Evolutionary conservation across 345 rosid genomes (phyloP).

Genomic region (Euphorbia lathyris): DNA sequence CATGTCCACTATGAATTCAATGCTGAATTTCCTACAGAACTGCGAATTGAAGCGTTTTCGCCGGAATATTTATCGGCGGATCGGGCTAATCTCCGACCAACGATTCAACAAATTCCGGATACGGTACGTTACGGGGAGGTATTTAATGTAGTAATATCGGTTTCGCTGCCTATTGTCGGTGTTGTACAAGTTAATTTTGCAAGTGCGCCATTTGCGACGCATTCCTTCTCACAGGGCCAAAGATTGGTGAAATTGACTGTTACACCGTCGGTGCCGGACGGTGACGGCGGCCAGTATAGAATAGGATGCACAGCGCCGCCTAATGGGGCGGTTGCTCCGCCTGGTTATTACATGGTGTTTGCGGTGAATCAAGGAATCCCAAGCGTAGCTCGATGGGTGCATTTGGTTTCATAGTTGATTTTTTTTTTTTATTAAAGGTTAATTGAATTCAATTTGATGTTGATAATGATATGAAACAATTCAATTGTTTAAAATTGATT

Average conservation of each 20-base stretch:
- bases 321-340: slow-evolving; percentile 71
- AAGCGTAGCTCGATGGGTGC: slow-evolving; percentile 84
- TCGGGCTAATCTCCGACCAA: slow-evolving; percentile 69
- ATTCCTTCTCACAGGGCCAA: slow-evolving; percentile 86
- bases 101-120: slow-evolving; percentile 28
- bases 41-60: slow-evolving; percentile 82
- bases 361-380: slow-evolving; percentile 89
- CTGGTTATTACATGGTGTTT: slow-evolving; percentile 86
- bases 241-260: slow-evolving; percentile 67
- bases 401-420: slow-evolving; percentile 39
- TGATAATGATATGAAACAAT: neutral
- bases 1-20: slow-evolving; percentile 65
- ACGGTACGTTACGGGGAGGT: slow-evolving; percentile 23
- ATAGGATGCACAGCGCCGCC: slow-evolving; percentile 75
- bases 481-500: neutral
- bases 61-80: slow-evolving; percentile 79
- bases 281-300: slow-evolving; percentile 38
- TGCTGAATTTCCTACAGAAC: slow-evolving; percentile 64
- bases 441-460: too few relatives aligned
- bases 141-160: slow-evolving; percentile 45
- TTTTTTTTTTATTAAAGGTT: too few relatives aligned
- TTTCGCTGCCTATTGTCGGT: slow-evolving; percentile 69
- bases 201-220: slow-evolving; percentile 73
- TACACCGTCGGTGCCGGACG: slow-evolving; percentile 47
- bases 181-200: slow-evolving; percentile 37